Evolutionary conservation across 768 basidiomycete species (phyloP).

Genomic region (Pleurotus tuoliensis): DNA sequence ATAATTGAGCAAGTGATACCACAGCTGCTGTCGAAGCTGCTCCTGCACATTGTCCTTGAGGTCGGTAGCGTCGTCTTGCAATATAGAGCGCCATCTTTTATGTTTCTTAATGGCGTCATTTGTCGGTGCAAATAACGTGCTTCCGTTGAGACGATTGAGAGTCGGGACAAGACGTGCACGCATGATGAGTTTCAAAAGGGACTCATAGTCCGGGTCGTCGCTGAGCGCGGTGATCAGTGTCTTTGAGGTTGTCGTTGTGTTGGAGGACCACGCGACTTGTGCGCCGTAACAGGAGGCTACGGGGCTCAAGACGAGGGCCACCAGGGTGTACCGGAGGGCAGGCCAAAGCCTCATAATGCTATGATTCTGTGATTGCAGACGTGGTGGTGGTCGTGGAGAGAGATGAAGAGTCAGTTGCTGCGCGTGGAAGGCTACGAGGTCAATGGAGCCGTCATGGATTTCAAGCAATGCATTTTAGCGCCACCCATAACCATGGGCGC

Average conservation of each 20-base stretch:
- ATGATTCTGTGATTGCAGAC: not conserved
- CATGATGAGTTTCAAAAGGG: constrained; percentile 74
- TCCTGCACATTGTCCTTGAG: constrained; percentile 79
- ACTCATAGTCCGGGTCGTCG: constrained; percentile 71
- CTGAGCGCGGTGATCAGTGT: constrained; percentile 81
- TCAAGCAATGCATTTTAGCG: too few relatives aligned
- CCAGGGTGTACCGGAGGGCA: constrained; percentile 10
- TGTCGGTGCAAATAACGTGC: constrained; percentile 92
- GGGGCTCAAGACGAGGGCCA: constrained; percentile 24
- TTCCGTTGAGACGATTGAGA: constrained; percentile 77
- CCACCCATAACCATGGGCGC: too few relatives aligned
- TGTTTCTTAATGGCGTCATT: constrained; percentile 80
- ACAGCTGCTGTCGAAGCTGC: constrained; percentile 82
- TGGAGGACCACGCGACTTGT: constrained; percentile 25
- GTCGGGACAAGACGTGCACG: constrained; percentile 86
- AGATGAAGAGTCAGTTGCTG: not conserved
- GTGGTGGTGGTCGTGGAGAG: not conserved
- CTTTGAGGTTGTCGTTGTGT: constrained; percentile 27
- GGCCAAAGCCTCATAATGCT: not conserved
- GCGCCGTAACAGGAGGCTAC: constrained; percentile 21
- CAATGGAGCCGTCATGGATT: not conserved
- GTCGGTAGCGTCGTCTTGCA: constrained; percentile 32
- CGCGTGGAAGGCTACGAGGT: not conserved
- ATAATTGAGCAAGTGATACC: constrained; percentile 92
- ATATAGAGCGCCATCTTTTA: constrained; percentile 29